Base-by-base conservation (phyloP, 129 eudicot genomes). In the Tagetes patula region DNA sequence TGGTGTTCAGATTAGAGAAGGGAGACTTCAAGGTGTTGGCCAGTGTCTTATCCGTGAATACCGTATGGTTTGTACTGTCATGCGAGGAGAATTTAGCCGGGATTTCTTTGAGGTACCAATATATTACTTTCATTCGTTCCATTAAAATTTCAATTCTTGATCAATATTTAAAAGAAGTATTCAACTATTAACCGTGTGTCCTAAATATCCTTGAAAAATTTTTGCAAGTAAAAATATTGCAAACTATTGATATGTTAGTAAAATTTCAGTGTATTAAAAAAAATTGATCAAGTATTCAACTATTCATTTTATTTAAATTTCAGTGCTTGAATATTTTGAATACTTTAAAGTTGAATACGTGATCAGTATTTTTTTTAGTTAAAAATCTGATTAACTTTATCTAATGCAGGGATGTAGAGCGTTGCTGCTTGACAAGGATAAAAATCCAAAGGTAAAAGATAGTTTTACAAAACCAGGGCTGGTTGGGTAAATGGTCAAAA, bases 21-120 rank as follows among this genome's bases (percentile, higher is more conserved):
- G 99, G 47, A 89, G 99, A 80, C 96, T 90, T 67, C 87, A 90
- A 75, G 97, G 99, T 74, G 89, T 94, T 64, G 97, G 96, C 67
- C 80, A 83, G 70, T 94, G 99, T 79, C 96, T 94, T 68, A 82
- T 83, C 14, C 91, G 97, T 40, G 99, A 94, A 80, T 94, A 88
- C 66, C 79, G 97, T 62, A 88, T 90, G 97, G 94, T 90, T 70
- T 90, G 94, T 75, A 73, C 74, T 20, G 96, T 94, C 65, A 62
- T 88, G 88, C 79, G 74, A 58, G 99, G 96, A 74, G 79, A 86
- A 71, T 58, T 88, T 70, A 88, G 96, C 99, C 81, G 72, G 80
- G 99, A 90, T 76, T 84, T 94, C 64, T 63, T 83, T 41, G 99
- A 94, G 99, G 98, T 89, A 70, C 73, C 13, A 34, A 40, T 69